Base-by-base conservation (phyloP, 257 asterid genomes). In the Primulina tabacum region DNA sequence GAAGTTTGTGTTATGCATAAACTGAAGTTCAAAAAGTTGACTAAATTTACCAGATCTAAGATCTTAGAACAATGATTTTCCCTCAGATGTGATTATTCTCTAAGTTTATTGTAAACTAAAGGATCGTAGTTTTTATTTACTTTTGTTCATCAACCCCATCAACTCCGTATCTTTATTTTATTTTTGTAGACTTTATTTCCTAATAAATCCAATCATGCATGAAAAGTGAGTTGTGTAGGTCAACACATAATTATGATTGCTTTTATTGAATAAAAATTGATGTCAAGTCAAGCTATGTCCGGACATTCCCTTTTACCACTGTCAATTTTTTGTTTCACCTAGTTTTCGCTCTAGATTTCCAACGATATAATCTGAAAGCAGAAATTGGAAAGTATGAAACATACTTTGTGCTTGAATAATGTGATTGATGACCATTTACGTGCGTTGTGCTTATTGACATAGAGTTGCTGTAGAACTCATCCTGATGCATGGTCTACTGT, bases 61-160 rank as follows among this genome's bases (percentile, higher is more conserved):
- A n/a, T 62, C 35, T 50, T 52, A 47, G 62, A 60, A 60, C 75
- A 12, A 61, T 37, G 11, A 26, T 28, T 33, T 53, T 61, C n/a
- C 1, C 6, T 62, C 72, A 4, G 68, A 8, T 67, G 67, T 11
- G 29, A 7, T 53, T 32, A 0, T n/a, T 9, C 20, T 47, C 18
- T 30, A 40, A 28, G 59, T 30, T 67, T 30, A 24, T 29, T 21
- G 60, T 14, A 24, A 73, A 29, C 40, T 33, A 38, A 34, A 47
- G 34, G 37, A 62, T 62, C 12, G 8, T 32, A 35, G 52, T 32
- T 24, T 24, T 24, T 24, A 24, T 24, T 24, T 24, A 24, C 26
- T 24, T 24, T 24, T 24, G 26, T 24, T 38, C 11, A 47, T 12
- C 47, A 30, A 70, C 26, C 55, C 21, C 40, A 50, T 26, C n/a